Base-by-base conservation (phyloP, 331 rosid species). In the Phaseolus coccineus region DNA sequence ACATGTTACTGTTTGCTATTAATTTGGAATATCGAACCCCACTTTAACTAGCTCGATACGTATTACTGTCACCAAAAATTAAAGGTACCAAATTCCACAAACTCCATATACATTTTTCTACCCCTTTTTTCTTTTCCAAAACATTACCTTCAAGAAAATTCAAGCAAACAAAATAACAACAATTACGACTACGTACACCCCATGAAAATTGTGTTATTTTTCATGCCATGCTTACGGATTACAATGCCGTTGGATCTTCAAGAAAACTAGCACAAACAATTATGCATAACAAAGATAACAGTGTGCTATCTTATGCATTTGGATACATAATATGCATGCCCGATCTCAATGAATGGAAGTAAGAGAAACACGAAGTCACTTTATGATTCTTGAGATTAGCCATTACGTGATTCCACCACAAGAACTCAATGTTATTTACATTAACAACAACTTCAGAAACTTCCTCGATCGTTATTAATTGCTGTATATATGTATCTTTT, bases 101-200 rank as follows among this genome's bases (percentile, higher is more conserved):
- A 19, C 22, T 19, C 22, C 22, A 19, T 19, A 19, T 19, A 19
- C 22, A 19, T 19, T 19, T 19, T 19, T 22, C 33, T 70, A 53
- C 70, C 40, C 69, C 9, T 71, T 74, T 74, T 77, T 39, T 15
- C 39, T 63, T 63, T 63, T 63, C 30, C 28, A 37, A 73, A 83
- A 73, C 73, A 83, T 9, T 1, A 48, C n/a, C 24, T 40, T 74
- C 13, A 25, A 63, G 33, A 8, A 51, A 40, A 48, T 2, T 6
- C 1, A 40, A 39, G 6, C 42, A 39, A 8, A 40, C 7, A 0
- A 40, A 40, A 39, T 7, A 7, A 25, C 62, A 37, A 39, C 68
- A 5, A 25, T 53, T 68, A 52, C 57, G 44, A 9, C 50, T 68
- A 42, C 76, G 39, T 68, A 39, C 75, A 6, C 30, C 44, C 68